Conservation (phyloP, 1,284 basidiomycete species). For the Marasmius tenuissimus region DNA sequence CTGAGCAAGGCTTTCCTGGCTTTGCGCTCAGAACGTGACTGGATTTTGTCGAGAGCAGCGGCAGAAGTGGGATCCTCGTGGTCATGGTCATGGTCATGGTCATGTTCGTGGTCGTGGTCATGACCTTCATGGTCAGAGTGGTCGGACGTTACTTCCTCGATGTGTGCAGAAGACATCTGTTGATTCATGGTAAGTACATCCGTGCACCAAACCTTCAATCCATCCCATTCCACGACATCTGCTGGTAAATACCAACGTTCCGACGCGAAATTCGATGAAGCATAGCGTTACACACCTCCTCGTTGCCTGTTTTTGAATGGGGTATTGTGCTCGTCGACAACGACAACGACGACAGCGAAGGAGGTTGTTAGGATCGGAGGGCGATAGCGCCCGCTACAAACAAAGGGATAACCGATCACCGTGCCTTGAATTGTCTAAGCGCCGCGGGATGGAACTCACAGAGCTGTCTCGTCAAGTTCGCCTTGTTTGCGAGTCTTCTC, state of each 20-base stretch:
- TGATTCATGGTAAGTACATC: neutral
- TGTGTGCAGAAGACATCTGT: constrained; percentile 52
- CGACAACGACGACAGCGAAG: constrained; percentile 17
- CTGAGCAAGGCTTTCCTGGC: constrained; percentile 86
- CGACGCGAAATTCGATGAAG: neutral
- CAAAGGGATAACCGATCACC: neutral
- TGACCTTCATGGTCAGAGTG: constrained; percentile 71
- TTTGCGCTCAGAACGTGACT: constrained; percentile 90
- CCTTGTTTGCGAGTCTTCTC: constrained; percentile 46
- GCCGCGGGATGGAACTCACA: constrained; percentile 32
- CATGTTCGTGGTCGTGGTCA: constrained; percentile 55
- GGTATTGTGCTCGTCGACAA: constrained; percentile 19
- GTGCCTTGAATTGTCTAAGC: neutral
- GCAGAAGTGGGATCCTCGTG: constrained; percentile 80
- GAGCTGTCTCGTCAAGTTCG: constrained; percentile 53
- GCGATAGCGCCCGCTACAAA: neutral
- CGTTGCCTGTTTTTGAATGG: neutral
- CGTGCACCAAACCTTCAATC: neutral
- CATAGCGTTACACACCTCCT: neutral
- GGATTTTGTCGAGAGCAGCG: constrained; percentile 89
- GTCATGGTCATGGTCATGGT: constrained; percentile 54
- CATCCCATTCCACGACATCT: neutral
- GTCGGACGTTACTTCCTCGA: constrained; percentile 81
- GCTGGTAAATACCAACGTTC: neutral
- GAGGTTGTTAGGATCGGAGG: constrained; percentile 5